phyloP scores from a whole-genome alignment of 805 yeast genomes.

The Nakazawaea laoshanensis region DNA sequence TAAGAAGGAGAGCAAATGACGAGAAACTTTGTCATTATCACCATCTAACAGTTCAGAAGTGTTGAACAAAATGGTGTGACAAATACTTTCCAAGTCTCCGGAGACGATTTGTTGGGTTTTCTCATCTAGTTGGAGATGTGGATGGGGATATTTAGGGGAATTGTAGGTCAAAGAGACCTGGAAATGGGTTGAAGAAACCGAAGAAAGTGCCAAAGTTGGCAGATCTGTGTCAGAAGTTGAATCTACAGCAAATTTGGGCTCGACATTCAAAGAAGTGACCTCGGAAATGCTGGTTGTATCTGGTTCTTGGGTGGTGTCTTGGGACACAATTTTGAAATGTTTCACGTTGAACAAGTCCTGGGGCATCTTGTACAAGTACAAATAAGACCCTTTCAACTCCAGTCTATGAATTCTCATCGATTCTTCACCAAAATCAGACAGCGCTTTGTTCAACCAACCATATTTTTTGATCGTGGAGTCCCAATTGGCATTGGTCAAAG shows the following conservation, averaged over 20 bases:
- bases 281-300: not conserved
- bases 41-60: constrained; percentile 24
- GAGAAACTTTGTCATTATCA: constrained; percentile 19
- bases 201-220: constrained; percentile 4
- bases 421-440: constrained; percentile 21
- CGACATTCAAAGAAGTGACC: too few relatives aligned
- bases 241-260: too few relatives aligned
- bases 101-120: constrained; percentile 33
- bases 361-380: constrained; percentile 55
- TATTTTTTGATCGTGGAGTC: constrained; percentile 31
- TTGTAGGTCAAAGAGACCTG: constrained; percentile 18
- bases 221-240: too few relatives aligned
- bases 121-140: constrained; percentile 44
- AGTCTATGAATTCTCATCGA: constrained; percentile 47
- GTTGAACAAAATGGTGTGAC: constrained; percentile 64
- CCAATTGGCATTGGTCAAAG: constrained; percentile 23
- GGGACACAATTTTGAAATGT: constrained; percentile 17
- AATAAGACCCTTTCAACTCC: constrained; percentile 59
- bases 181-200: constrained; percentile 1
- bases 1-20: constrained; percentile 38
- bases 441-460: constrained; percentile 54
- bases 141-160: constrained; percentile 50
- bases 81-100: constrained; percentile 63
- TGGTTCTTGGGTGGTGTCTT: not conserved
- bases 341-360: constrained; percentile 31